Conservation (phyloP, 306 rosid genomes). For the Quercus aquifolioides region DNA sequence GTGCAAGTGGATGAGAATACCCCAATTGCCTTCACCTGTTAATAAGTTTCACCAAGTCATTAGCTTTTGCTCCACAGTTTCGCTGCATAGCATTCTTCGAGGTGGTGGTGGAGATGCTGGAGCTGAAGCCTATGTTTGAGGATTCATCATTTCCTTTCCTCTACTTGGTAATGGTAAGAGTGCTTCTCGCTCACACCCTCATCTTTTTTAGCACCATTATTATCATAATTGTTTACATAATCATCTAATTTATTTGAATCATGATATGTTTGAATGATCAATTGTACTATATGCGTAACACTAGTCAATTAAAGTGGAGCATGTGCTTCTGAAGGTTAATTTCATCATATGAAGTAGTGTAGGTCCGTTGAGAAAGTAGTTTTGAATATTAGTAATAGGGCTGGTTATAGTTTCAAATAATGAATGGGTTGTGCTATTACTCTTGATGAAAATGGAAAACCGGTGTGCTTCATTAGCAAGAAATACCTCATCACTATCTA, state of each 20-base stretch:
- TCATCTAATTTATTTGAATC: neutral
- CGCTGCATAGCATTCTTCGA: conserved; percentile 43
- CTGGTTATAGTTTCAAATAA: neutral
- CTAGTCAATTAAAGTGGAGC: neutral
- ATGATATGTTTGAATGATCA: neutral
- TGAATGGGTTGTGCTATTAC: neutral
- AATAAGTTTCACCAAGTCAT: conserved; percentile 72
- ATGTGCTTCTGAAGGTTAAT: no score
- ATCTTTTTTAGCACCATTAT: neutral
- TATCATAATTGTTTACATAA: neutral
- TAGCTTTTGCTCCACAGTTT: conserved; percentile 70
- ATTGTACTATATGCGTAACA: neutral
- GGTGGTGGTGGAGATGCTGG: conserved; percentile 22
- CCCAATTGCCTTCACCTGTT: conserved; percentile 62
- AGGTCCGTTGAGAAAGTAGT: neutral
- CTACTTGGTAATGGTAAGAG: conserved; percentile 24
- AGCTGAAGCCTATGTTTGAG: conserved; percentile 16
- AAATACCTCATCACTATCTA: no score
- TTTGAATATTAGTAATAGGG: neutral
- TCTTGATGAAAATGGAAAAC: no score
- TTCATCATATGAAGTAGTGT: neutral
- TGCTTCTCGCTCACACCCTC: neutral
- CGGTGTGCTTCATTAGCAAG: no score
- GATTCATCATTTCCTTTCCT: neutral
- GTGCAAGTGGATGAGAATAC: conserved; percentile 69